Evolutionary conservation across 2,329 filamentous ascomycete genomes (phyloP), one percentile per base, ranked within the genome.

Genomic region (Fusarium illudens): DNA sequence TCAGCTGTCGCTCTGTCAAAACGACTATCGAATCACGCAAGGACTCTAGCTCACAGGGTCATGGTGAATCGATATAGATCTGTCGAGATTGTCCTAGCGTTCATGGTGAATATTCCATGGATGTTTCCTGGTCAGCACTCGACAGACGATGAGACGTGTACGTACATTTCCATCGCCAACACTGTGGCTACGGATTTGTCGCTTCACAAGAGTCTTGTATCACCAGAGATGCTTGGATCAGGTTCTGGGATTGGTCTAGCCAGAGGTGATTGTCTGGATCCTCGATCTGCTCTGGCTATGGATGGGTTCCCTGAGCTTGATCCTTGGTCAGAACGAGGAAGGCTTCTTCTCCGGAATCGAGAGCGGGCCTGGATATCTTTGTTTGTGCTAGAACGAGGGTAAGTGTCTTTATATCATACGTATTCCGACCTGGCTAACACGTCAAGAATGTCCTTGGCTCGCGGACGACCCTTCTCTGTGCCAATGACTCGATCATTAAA

Each of bases 71-170:
- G 89, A 3, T 85, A 88, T 71, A 86, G 89, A 58, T 93, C 90
- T 0, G 89, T 92, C 6, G 90, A 93, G 74, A 92, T 93, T 58
- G 88, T 93, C 0, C 79, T 93, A 1, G 90, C 89, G 0, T 92
- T 92, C 73, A 90, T 93, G 87, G 85, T 92, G 30, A 92, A 92
- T 64, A 86, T 93, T 7, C 90, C 90, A 0, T 93, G 90, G 90
- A 92, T 92, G 85, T 87, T 87, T 29, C 88, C 89, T 2, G 88
- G 89, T 3, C 80, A 86, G 61, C 88, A 90, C 71, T 89, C 87
- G 75, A 89, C 89, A 10, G 90, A 92, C 67, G 90, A 93, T 63
- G 90, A 92, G 71, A 92, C 90, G 0, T 92, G 89, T 60, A 85
- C 87, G 39, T 92, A 91, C 68, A 87, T 93, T 56, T 87, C 89